Conservation (phyloP, 805 yeast genomes). For the Saccharomycopsis sp. region DNA sequence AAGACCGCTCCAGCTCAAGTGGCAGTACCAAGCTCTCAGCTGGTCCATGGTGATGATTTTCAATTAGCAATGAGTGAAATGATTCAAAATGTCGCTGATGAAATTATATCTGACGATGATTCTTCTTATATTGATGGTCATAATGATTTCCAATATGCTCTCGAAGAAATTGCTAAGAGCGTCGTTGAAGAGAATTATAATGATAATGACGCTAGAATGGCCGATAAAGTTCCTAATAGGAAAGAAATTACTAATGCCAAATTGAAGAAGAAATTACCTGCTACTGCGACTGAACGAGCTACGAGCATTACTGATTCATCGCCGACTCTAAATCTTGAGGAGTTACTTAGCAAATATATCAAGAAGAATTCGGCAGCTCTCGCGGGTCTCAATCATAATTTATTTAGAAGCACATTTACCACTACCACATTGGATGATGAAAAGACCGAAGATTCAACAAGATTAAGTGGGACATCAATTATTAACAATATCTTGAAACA, state of each 20-base stretch:
- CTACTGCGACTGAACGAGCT: neutral
- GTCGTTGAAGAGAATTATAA: slow-evolving; percentile 20
- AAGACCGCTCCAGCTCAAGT: neutral
- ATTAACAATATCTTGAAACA: neutral
- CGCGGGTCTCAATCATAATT: neutral
- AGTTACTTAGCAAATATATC: slow-evolving; percentile 1
- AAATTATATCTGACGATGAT: slow-evolving; percentile 3
- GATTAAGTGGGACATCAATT: neutral
- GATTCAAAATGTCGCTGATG: slow-evolving; percentile 10
- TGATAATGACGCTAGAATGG: neutral
- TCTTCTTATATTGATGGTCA: neutral
- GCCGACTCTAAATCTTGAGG: neutral
- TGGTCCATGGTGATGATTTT: neutral
- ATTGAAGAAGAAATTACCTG: neutral
- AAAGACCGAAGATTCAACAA: neutral
- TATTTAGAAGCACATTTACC: neutral
- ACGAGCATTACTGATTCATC: neutral
- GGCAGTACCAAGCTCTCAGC: neutral
- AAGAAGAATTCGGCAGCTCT: neutral
- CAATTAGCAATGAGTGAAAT: slow-evolving; percentile 7
- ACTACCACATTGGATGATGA: neutral
- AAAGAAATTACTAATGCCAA: neutral
- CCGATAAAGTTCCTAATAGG: neutral
- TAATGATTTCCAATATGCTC: slow-evolving; percentile 18
- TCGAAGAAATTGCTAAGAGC: slow-evolving; percentile 21